Conservation (phyloP, 345 rosid genomes). For the Sonneratia caseolaris region DNA sequence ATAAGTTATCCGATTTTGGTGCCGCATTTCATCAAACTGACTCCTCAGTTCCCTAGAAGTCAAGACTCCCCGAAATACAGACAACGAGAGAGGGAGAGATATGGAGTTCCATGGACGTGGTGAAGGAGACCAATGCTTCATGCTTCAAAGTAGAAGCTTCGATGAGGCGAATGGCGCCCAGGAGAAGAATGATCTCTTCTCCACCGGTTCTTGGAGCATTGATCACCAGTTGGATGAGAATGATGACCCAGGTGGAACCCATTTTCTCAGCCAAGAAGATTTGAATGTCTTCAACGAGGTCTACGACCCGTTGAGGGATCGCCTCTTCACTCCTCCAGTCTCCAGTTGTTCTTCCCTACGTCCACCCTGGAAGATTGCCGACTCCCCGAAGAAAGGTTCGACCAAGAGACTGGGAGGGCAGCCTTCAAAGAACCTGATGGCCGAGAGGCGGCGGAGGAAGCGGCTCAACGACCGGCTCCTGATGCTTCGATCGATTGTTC, state of each 20-base stretch:
- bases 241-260: neutral
- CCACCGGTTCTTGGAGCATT: neutral
- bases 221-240: neutral
- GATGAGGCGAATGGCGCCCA: neutral
- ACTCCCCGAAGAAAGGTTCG: conserved; percentile 6
- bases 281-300: neutral
- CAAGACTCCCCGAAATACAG: no score
- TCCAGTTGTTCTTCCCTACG: neutral
- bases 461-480: conserved; percentile 36
- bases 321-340: neutral
- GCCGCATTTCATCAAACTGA: no score
- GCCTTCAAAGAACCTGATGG: conserved; percentile 40
- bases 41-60: no score
- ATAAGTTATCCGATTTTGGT: no score
- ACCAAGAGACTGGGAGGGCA: conserved; percentile 25
- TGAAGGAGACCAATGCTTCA: no score
- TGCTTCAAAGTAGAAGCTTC: neutral
- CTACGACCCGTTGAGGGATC: neutral
- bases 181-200: neutral
- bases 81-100: no score
- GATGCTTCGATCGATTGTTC: conserved; percentile 37
- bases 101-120: no score
- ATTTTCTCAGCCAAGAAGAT: neutral
- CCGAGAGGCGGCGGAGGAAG: conserved; percentile 36
- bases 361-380: neutral